These are phyloP conservation scores for Fraxinus excelsior DNA, from an alignment of 257 asterid genomes.

Conservation along the genomic window DNA sequence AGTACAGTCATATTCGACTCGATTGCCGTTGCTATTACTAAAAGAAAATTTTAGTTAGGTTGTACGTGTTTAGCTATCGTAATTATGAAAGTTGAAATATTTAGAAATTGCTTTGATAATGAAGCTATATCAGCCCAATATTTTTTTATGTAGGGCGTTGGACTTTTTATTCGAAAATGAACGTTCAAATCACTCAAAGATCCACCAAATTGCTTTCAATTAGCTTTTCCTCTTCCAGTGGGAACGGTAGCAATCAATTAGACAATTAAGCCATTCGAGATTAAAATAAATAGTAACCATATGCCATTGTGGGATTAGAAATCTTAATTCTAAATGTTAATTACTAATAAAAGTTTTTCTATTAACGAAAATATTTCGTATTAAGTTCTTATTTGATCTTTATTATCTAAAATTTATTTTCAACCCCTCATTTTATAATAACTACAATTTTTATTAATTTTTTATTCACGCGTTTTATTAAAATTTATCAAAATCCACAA, in stretches of 20 bases:
- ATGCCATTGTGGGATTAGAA: not conserved
- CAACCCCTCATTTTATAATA: too few species aligned
- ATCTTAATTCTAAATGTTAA: not conserved
- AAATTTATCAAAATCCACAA: too few species aligned
- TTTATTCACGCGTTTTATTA: too few species aligned
- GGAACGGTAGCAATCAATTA: constrained; percentile 6
- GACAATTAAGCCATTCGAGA: not conserved
- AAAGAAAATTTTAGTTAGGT: not conserved
- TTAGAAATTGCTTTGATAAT: not conserved
- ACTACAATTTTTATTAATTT: too few species aligned
- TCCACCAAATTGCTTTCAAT: constrained; percentile 50
- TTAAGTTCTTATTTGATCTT: too few species aligned
- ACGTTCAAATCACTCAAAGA: constrained; percentile 62
- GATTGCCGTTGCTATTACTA: too few species aligned
- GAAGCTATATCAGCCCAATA: not conserved
- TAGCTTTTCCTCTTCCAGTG: constrained; percentile 24
- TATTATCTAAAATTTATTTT: too few species aligned
- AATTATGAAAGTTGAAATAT: not conserved
- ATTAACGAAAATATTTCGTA: too few species aligned
- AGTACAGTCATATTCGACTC: not conserved
- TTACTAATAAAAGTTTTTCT: not conserved
- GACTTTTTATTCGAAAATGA: constrained; percentile 9
- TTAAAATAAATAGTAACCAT: not conserved
- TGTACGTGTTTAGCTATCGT: too few species aligned
- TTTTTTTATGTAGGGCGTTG: not conserved